Evolutionary conservation across 805 yeast genomes (phyloP).

Genomic region (Tetrapisispora pingtungensis): DNA sequence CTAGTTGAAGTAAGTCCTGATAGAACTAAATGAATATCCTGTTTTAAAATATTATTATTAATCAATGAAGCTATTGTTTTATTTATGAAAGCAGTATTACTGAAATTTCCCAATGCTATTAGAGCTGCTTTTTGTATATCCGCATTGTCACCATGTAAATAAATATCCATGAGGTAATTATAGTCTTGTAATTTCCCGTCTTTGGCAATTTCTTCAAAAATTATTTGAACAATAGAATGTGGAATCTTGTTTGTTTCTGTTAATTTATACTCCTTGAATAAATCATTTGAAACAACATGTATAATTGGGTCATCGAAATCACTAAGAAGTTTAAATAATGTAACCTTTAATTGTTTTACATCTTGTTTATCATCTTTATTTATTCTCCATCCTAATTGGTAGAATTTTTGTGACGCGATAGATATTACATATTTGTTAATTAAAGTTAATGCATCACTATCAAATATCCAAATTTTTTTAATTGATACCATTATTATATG

Average conservation of each 20-base stretch:
- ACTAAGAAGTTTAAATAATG: constrained; percentile 52
- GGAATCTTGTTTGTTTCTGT: constrained; percentile 63
- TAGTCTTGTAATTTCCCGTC: constrained; percentile 52
- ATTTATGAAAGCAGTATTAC: constrained; percentile 39
- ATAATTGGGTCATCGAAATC: constrained; percentile 39
- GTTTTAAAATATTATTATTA: constrained; percentile 51
- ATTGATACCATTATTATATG: constrained; percentile 38
- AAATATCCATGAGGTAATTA: constrained; percentile 50
- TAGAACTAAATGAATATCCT: constrained; percentile 72
- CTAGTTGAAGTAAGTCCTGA: constrained; percentile 54
- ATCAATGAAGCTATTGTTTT: constrained; percentile 47
- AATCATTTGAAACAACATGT: constrained; percentile 35
- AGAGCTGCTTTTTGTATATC: constrained; percentile 66
- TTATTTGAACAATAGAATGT: constrained; percentile 60
- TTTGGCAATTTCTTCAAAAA: constrained; percentile 56
- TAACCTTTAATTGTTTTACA: constrained; percentile 55
- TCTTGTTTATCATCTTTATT: constrained; percentile 39
- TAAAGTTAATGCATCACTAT: constrained; percentile 37
- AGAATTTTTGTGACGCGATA: constrained; percentile 34
- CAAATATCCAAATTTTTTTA: constrained; percentile 46
- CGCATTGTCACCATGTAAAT: constrained; percentile 46
- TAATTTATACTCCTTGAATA: constrained; percentile 42
- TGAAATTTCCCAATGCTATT: constrained; percentile 55
- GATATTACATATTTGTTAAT: constrained; percentile 35
- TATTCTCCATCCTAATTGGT: constrained; percentile 57